Percentiles rank a stretch among this genome's conserved stretches.
Conservation (phyloP, 805 yeast genomes). For the Metschnikowia baotianmanensis region DNA sequence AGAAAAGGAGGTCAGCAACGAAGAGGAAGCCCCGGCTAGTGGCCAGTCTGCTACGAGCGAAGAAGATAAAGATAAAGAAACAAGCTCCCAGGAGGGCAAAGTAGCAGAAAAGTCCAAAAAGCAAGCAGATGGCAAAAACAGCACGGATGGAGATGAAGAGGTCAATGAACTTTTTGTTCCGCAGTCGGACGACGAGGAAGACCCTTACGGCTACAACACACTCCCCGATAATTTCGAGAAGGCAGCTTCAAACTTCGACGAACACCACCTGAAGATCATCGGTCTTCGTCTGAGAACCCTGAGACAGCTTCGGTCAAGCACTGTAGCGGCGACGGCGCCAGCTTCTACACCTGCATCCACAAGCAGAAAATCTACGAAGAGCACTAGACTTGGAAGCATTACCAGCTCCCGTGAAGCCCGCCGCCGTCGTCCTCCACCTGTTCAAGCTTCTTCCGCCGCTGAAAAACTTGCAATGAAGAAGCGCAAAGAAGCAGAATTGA, state of each 20-base stretch:
- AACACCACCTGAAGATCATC: constrained; percentile 3
- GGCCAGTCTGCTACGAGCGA: too few relatives aligned
- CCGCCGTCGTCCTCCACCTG: neutral
- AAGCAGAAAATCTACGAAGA: neutral
- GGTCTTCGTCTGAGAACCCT: constrained; percentile 3
- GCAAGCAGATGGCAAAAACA: neutral
- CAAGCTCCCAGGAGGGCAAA: too few relatives aligned
- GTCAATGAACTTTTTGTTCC: constrained; percentile 15
- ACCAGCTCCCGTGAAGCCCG: constrained; percentile 3
- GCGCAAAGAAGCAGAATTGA: neutral
- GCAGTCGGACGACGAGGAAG: constrained; percentile 13
- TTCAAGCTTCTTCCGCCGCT: neutral
- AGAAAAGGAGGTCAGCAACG: too few relatives aligned
- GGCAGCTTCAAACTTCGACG: constrained; percentile 14
- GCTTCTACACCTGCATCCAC: neutral
- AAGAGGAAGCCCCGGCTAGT: too few relatives aligned
- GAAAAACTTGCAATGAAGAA: neutral
- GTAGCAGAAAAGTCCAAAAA: too few relatives aligned
- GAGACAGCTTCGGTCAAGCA: neutral
- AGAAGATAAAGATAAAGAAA: too few relatives aligned
- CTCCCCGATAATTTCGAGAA: constrained; percentile 12
- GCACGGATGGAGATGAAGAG: constrained; percentile 7
- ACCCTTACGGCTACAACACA: constrained; percentile 11
- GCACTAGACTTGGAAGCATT: constrained; percentile 8
- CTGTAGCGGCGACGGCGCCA: neutral